Evolutionary conservation across 805 yeast species (phyloP).

Genomic region (Zygosaccharomyces gambellarensis): DNA sequence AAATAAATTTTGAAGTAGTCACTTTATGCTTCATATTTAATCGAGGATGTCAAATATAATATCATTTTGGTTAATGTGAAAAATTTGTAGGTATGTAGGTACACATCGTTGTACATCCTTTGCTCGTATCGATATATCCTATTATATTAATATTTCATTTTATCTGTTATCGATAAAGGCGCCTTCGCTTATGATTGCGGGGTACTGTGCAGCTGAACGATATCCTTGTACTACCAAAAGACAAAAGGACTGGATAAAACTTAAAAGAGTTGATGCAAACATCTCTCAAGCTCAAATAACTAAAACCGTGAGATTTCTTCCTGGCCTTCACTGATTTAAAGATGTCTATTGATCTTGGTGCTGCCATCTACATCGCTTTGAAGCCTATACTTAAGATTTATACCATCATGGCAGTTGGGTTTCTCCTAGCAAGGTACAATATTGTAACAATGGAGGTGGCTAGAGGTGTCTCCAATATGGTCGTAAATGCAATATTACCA

Average conservation of each 20-base stretch:
- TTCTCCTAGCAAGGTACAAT: slow-evolving; percentile 54
- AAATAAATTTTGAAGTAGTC: background rate
- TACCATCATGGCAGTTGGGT: slow-evolving; percentile 65
- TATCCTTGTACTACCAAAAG: no score
- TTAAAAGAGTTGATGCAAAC: no score
- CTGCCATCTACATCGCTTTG: slow-evolving; percentile 68
- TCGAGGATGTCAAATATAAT: background rate
- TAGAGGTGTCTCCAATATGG: slow-evolving; percentile 62
- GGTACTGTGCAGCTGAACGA: no score
- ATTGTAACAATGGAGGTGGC: slow-evolving; percentile 63
- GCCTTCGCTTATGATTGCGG: no score
- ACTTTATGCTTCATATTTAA: background rate
- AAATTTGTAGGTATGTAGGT: background rate
- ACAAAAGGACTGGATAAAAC: no score
- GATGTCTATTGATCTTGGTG: slow-evolving; percentile 41
- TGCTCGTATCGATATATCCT: background rate
- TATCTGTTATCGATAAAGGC: no score
- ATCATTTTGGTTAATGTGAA: background rate
- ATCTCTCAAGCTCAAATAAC: no score
- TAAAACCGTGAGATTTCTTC: no score
- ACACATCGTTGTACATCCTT: background rate
- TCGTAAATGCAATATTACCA: slow-evolving; percentile 67
- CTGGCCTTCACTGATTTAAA: background rate
- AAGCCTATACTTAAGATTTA: slow-evolving; percentile 86
- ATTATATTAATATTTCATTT: no score